Evolutionary conservation across 495 filamentous ascomycete species (phyloP).

Genomic region (Neurospora sublineolata): DNA sequence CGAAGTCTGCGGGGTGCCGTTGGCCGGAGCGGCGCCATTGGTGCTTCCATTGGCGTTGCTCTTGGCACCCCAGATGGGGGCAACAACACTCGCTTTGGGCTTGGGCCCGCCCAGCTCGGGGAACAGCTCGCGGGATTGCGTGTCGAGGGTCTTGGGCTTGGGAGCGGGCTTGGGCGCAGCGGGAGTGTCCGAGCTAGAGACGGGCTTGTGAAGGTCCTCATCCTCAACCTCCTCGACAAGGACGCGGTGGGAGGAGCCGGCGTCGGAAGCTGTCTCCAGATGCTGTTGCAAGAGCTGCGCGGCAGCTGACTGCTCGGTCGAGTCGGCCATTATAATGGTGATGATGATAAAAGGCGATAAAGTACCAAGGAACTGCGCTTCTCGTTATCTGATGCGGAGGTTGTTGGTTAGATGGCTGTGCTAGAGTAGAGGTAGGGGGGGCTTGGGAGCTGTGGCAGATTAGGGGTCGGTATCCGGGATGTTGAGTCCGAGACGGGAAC

Average conservation of each 20-base stretch:
- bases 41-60: slow-evolving; percentile 41
- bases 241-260: slow-evolving; percentile 47
- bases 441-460: background rate
- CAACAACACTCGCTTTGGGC: slow-evolving; percentile 45
- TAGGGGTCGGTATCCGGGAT: background rate
- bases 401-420: background rate
- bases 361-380: background rate
- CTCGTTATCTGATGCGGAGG: background rate
- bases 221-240: slow-evolving; percentile 73
- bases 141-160: slow-evolving; percentile 61
- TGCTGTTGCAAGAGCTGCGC: slow-evolving; percentile 73
- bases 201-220: slow-evolving; percentile 51
- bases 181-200: slow-evolving; percentile 23
- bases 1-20: slow-evolving; percentile 42
- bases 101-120: slow-evolving; percentile 67
- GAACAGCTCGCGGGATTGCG: slow-evolving; percentile 79
- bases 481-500: background rate
- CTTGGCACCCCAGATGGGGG: slow-evolving; percentile 49
- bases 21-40: slow-evolving; percentile 45
- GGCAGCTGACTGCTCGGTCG: slow-evolving; percentile 45
- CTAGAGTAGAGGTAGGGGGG: background rate
- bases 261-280: slow-evolving; percentile 20
- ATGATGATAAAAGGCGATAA: background rate
- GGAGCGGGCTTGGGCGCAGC: slow-evolving; percentile 46
- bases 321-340: slow-evolving; percentile 18